Percentiles rank a stretch among this genome's conserved stretches.
These are phyloP conservation scores for Crotalaria pallida DNA, from an alignment of 306 rosid genomes.

Conservation along the genomic window DNA sequence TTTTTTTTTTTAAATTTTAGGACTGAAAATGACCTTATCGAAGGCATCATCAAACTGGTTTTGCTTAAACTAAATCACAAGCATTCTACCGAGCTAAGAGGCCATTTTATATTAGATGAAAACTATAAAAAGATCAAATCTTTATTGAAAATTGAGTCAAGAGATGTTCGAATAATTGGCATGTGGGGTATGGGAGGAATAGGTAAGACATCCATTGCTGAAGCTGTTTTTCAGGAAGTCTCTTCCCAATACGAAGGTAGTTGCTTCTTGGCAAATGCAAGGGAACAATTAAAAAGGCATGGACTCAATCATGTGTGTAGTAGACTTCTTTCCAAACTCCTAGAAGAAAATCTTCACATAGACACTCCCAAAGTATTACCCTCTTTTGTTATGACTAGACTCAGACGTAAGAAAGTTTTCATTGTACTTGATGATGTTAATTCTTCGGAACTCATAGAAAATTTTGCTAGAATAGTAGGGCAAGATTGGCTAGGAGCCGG, in stretches of 20 bases:
- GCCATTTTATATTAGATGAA: background rate
- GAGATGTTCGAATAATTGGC: constrained; percentile 4
- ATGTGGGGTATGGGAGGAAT: constrained; percentile 27
- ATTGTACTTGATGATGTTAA: constrained; percentile 21
- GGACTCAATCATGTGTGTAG: background rate
- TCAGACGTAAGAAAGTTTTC: background rate
- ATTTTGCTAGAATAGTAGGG: background rate
- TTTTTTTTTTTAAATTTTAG: background rate
- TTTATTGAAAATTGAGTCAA: background rate
- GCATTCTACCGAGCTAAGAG: background rate
- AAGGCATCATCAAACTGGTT: background rate
- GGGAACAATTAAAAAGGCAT: background rate
- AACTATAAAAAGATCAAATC: background rate
- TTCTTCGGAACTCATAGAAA: background rate
- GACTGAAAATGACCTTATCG: background rate
- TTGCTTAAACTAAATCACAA: background rate
- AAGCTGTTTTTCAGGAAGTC: background rate
- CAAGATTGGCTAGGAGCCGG: background rate
- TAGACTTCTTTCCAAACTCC: background rate
- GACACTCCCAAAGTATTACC: background rate
- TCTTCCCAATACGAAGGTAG: background rate
- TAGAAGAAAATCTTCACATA: background rate
- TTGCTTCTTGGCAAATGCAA: constrained; percentile 9
- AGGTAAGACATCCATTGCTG: constrained; percentile 25
- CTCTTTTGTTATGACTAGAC: background rate